Percentiles rank a stretch among this genome's conserved stretches.
These are phyloP conservation scores for Ganoderma lucidum DNA, from an alignment of 1,284 basidiomycete genomes.

Conservation along the genomic window DNA sequence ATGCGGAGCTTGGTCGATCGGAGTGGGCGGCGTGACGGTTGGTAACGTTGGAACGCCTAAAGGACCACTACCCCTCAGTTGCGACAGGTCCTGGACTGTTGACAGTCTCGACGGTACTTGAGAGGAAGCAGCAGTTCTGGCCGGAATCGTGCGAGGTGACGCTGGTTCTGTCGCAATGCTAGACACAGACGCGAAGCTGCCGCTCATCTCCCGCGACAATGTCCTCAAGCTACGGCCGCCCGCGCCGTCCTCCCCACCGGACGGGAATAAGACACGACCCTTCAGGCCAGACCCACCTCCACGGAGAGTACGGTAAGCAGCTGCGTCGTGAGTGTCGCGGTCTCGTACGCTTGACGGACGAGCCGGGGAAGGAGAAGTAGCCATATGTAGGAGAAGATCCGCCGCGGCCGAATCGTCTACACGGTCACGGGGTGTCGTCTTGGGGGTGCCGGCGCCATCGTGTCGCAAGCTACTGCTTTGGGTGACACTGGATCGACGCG, in stretches of 20 bases:
- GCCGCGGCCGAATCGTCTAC: conserved; percentile 75
- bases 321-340: conserved; percentile 59
- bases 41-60: conserved; percentile 35
- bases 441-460: conserved; percentile 37
- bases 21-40: conserved; percentile 48
- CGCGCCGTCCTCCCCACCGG: conserved; percentile 44
- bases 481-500: conserved; percentile 30
- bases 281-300: conserved; percentile 56
- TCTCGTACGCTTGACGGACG: conserved; percentile 55
- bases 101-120: conserved; percentile 14
- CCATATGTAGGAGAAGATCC: conserved; percentile 80
- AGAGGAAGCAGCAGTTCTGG: conserved; percentile 10
- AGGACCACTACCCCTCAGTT: conserved; percentile 12
- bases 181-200: conserved; percentile 41
- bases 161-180: conserved; percentile 37
- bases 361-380: conserved; percentile 82
- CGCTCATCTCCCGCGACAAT: conserved; percentile 42
- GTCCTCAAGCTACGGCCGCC: conserved; percentile 29
- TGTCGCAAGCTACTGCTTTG: conserved; percentile 35
- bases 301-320: conserved; percentile 62
- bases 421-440: conserved; percentile 39
- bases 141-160: conserved; percentile 32
- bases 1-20: conserved; percentile 40
- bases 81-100: conserved; percentile 11
- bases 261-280: conserved; percentile 72